Percentiles rank a stretch among this genome's conserved stretches.
phyloP scores from a whole-genome alignment of 768 basidiomycete species.

The Pulveroboletus sp. region DNA sequence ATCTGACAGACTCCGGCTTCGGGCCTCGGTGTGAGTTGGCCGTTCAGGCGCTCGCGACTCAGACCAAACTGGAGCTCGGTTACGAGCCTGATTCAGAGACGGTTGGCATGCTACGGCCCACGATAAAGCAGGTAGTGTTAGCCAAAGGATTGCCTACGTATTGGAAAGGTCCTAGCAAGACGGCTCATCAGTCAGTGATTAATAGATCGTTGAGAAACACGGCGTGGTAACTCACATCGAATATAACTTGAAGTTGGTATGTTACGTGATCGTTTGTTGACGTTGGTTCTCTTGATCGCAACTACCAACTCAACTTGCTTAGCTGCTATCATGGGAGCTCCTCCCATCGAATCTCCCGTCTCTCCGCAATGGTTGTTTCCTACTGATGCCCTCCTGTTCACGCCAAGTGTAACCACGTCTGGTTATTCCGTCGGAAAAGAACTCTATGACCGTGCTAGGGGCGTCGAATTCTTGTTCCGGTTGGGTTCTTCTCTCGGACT shows the following conservation, averaged over 20 bases:
- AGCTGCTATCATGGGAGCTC: constrained; percentile 18
- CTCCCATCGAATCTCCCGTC: constrained; percentile 24
- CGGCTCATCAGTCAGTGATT: constrained; percentile 12
- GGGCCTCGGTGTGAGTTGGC: constrained; percentile 20
- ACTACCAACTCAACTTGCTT: too few relatives aligned
- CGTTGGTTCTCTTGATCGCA: constrained; percentile 16
- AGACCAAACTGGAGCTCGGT: too few relatives aligned
- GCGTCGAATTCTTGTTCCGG: constrained; percentile 83
- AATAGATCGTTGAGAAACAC: constrained; percentile 8
- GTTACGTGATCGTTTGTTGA: constrained; percentile 29
- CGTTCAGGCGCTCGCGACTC: constrained; percentile 5
- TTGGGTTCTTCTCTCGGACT: constrained; percentile 71
- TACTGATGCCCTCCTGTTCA: constrained; percentile 49
- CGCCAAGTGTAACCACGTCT: constrained; percentile 55
- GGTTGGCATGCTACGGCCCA: constrained; percentile 3
- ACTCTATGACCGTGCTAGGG: constrained; percentile 74
- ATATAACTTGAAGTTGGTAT: neutral
- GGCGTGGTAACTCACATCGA: neutral
- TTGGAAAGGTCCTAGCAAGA: constrained; percentile 4
- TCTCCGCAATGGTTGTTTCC: constrained; percentile 72
- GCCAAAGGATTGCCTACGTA: neutral
- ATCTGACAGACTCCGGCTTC: constrained; percentile 18
- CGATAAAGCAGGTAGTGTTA: neutral
- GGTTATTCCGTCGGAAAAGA: constrained; percentile 53
- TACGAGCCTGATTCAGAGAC: too few relatives aligned